Conservation (phyloP, 73 alveolate genomes). For the Paramecium octaurelia region DNA sequence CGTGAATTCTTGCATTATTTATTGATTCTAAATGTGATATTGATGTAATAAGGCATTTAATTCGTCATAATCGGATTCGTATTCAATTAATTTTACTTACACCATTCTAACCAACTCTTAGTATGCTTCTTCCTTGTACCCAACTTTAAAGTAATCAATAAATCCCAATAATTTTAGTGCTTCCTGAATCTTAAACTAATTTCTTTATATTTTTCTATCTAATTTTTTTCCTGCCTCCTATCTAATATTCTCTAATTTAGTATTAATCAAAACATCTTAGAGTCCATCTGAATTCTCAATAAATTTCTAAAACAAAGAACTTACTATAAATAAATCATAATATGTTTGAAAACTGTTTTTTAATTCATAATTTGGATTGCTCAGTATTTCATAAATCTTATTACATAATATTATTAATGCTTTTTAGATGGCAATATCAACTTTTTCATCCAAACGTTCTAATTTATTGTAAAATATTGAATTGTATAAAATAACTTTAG, state of each 20-base stretch:
- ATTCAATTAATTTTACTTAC: background rate
- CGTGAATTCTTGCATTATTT: background rate
- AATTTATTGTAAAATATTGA: background rate
- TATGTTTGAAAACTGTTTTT: background rate
- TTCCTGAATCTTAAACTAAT: background rate
- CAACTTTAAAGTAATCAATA: background rate
- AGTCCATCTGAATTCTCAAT: background rate
- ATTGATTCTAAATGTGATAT: background rate
- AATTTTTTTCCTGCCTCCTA: background rate
- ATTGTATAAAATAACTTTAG: background rate
- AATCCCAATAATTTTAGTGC: background rate
- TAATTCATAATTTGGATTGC: background rate
- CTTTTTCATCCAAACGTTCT: background rate
- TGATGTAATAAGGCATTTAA: background rate
- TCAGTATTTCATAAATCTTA: background rate
- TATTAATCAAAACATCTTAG: background rate
- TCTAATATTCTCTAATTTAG: background rate
- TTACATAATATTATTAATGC: background rate
- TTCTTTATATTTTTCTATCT: background rate
- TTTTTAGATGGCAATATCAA: background rate
- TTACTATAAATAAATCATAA: background rate
- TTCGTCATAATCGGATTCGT: background rate
- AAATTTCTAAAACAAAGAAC: background rate
- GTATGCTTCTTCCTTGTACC: background rate
- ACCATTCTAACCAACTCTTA: background rate